Evolutionary conservation across 805 yeast genomes (phyloP).

Genomic region (Candida verbasci): DNA sequence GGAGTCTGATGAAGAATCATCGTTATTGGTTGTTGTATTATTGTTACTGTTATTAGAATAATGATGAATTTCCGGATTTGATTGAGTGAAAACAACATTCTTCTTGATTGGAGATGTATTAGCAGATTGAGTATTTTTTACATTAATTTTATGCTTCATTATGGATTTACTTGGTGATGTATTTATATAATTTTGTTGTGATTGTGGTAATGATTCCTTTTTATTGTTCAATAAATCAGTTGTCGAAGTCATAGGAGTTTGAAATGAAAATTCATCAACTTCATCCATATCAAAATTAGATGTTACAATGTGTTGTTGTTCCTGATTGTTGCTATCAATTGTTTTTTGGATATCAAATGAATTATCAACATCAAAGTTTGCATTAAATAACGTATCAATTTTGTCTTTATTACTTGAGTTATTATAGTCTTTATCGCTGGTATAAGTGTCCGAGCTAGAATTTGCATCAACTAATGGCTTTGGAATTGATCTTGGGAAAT

Average conservation of each 20-base stretch:
- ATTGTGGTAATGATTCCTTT: background rate
- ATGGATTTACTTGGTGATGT: constrained; percentile 37
- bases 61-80: constrained; percentile 29
- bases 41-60: no score
- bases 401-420: background rate
- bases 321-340: constrained; percentile 5
- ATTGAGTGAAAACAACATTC: constrained; percentile 29
- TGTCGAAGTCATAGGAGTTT: constrained; percentile 20
- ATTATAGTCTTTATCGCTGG: constrained; percentile 24
- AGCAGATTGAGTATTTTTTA: constrained; percentile 6
- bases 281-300: constrained; percentile 3
- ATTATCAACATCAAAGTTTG: constrained; percentile 19
- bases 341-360: constrained; percentile 11
- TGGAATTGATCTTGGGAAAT: constrained; percentile 16
- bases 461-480: constrained; percentile 22
- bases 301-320: no score
- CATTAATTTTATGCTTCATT: constrained; percentile 23
- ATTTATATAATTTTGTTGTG: background rate
- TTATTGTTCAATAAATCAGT: constrained; percentile 7
- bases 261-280: constrained; percentile 23
- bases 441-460: constrained; percentile 40
- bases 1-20: constrained; percentile 1
- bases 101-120: constrained; percentile 31
- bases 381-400: constrained; percentile 11
- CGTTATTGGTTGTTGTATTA: no score